Base-by-base conservation (phyloP, 2,329 filamentous ascomycete genomes). In the Fusarium sp. region DNA sequence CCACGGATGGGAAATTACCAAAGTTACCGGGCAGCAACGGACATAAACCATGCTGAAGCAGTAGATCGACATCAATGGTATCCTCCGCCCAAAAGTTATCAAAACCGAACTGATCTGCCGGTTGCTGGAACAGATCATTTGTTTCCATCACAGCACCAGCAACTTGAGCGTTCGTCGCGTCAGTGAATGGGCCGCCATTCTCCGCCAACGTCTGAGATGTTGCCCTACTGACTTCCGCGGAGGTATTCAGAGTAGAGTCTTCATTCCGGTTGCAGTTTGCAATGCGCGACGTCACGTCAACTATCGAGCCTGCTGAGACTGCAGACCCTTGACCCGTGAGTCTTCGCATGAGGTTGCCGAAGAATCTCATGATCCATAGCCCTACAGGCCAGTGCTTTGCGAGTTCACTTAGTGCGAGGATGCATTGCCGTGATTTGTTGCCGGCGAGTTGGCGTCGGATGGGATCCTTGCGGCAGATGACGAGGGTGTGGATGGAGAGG, bases 351-450 rank as follows among this genome's bases (percentile, higher is more conserved):
- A 76, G 66, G 5, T 75, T 76, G 1, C 63, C 62, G n/a, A 76
- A 76, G 13, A 74, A 58, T 10, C 63, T 73, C 3, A 68, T 51
- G 7, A 77, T 72, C 74, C 74, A 75, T 22, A 75, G 24, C 3
- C 74, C 72, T 3, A 76, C 73, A 1, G 74, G 74, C 74, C 74
- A 76, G 1, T 52, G 39, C 1, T 77, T 76, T 14, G 74, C 61
- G 7, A 76, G 48, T 14, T 76, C 74, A 0, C 66, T 63, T 4
- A 76, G 44, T 1, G 74, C 74, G 5, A 76, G 63, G 8, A 76
- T 76, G n/a, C 74, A 76, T 45, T 76, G 74, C 0, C 74, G 70
- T 7, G 74, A 75, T 33, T 77, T 76, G 26, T 76, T 76, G 3
- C 71, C 74, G 3, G 74, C 74, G 1, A 76, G 14, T 28, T 77